These are phyloP conservation scores for Kwoniella europaea DNA, from an alignment of 768 basidiomycete species.

Conservation along the genomic window DNA sequence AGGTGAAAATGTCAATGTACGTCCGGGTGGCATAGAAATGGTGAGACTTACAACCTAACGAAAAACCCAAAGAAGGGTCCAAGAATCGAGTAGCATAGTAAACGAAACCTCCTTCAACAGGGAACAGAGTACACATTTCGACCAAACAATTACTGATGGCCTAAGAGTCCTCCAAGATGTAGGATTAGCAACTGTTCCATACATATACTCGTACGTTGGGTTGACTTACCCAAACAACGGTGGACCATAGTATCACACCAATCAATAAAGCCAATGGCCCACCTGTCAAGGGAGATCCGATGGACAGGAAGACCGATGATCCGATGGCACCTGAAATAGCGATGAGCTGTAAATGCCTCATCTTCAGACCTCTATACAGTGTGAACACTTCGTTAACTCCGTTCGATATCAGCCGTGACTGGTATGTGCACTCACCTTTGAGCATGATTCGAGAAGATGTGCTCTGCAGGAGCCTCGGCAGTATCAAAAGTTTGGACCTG, in stretches of 20 bases:
- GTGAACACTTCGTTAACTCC: background rate
- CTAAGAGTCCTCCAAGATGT: background rate
- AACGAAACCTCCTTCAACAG: constrained; percentile 31
- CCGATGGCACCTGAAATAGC: constrained; percentile 32
- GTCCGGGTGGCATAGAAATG: no score
- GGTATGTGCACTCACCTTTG: background rate
- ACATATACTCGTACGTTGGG: background rate
- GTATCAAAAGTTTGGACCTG: constrained; percentile 7
- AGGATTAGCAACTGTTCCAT: background rate
- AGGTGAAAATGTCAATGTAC: no score
- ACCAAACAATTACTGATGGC: constrained; percentile 24
- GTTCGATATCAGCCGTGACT: background rate
- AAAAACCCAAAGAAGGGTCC: constrained; percentile 20
- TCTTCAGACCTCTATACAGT: constrained; percentile 17
- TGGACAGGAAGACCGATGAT: constrained; percentile 21
- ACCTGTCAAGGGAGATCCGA: constrained; percentile 23
- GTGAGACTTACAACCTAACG: constrained; percentile 19
- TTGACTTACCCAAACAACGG: constrained; percentile 13
- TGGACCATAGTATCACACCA: constrained; percentile 26
- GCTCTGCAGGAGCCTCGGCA: background rate
- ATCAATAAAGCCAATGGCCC: constrained; percentile 26
- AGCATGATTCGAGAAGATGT: background rate
- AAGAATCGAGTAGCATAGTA: constrained; percentile 23
- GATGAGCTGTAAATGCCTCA: constrained; percentile 33
- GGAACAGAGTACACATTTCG: constrained; percentile 28